Conservation (phyloP, 768 basidiomycete genomes). For the Macrolepiota fuliginosa region DNA sequence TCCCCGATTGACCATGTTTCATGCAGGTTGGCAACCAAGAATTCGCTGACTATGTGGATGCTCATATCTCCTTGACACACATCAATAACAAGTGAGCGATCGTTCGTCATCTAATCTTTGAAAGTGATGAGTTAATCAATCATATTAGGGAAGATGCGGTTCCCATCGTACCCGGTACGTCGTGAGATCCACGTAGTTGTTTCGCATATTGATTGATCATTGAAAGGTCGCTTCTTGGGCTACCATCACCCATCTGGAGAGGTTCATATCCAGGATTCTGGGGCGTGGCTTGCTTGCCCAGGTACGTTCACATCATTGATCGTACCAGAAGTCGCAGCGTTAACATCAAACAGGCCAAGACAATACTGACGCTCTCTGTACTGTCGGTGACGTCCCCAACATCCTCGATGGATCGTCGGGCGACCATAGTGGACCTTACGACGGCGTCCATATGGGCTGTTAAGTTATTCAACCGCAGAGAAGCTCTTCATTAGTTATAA, state of each 20-base stretch:
- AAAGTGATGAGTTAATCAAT: not conserved
- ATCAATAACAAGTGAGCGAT: conserved; percentile 48
- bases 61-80: conserved; percentile 41
- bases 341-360: conserved; percentile 49
- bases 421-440: conserved; percentile 37
- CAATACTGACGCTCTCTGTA: conserved; percentile 50
- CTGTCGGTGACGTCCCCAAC: conserved; percentile 48
- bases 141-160: conserved; percentile 32
- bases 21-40: conserved; percentile 43
- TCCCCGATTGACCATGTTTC: not conserved
- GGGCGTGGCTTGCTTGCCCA: conserved; percentile 53
- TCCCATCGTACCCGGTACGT: conserved; percentile 37
- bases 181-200: not conserved
- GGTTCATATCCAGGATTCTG: conserved; percentile 32
- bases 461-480: conserved; percentile 10
- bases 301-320: conserved; percentile 27
- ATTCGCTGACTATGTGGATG: conserved; percentile 57
- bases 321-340: not conserved
- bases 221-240: conserved; percentile 35
- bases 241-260: conserved; percentile 46
- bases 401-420: conserved; percentile 39
- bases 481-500: not conserved
- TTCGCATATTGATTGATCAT: conserved; percentile 19
- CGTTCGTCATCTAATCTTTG: not conserved
- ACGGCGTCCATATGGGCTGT: conserved; percentile 9